phyloP scores from a whole-genome alignment of 2,329 filamentous ascomycete species.

The Pezicula neosporulosa region DNA sequence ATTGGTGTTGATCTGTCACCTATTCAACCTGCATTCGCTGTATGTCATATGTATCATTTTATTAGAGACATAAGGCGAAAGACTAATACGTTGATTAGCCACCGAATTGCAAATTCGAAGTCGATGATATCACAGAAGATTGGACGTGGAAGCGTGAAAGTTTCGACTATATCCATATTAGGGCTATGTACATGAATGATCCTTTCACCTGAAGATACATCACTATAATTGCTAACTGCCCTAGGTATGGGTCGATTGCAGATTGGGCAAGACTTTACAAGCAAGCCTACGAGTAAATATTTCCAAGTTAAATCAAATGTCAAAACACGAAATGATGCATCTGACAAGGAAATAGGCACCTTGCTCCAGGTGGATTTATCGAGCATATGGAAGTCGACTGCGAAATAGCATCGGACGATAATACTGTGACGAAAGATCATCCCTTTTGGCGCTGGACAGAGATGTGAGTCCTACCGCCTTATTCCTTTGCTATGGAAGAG shows the following conservation, averaged over 20 bases:
- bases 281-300: conserved; percentile 39
- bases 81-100: conserved; percentile 26
- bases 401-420: conserved; percentile 36
- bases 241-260: conserved; percentile 40
- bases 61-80: too few relatives aligned
- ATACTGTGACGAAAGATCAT: conserved; percentile 34
- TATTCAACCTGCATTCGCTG: conserved; percentile 38
- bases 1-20: conserved; percentile 21
- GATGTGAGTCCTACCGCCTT: conserved; percentile 19
- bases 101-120: conserved; percentile 56
- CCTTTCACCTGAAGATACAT: too few relatives aligned
- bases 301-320: too few relatives aligned
- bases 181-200: conserved; percentile 39
- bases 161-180: conserved; percentile 56
- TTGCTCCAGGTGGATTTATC: conserved; percentile 28
- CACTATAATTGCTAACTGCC: too few relatives aligned
- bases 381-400: conserved; percentile 12
- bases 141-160: conserved; percentile 38
- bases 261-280: conserved; percentile 52
- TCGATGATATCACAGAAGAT: conserved; percentile 52
- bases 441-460: conserved; percentile 35
- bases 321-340: too few relatives aligned
- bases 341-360: conserved; percentile 14
- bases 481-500: neutral
- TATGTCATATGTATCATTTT: neutral